Percentiles rank a stretch among this genome's conserved stretches.
Conservation (phyloP, 108 stramenopile genomes). For the Skeletonema menzelii region DNA sequence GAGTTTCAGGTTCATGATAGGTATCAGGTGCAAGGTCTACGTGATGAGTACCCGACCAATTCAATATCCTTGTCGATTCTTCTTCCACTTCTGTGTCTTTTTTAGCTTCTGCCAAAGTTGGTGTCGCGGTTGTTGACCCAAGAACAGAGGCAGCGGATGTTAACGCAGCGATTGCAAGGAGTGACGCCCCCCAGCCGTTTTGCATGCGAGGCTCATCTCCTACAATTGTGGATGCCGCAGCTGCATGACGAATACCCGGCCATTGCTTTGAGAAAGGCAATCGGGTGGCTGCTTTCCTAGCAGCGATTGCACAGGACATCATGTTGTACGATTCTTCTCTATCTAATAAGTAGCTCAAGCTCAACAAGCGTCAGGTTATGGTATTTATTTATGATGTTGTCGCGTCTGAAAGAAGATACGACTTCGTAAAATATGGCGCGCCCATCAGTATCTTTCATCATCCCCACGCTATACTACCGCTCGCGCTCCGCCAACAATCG, state of each 20-base stretch:
- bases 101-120: background rate
- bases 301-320: background rate
- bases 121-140: background rate
- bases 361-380: too few species aligned
- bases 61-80: constrained; percentile 68
- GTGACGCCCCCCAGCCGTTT: background rate
- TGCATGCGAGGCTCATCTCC: background rate
- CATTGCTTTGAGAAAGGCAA: background rate
- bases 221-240: background rate
- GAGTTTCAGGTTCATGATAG: constrained; percentile 80
- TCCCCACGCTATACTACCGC: too few species aligned
- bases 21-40: constrained; percentile 53
- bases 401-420: too few species aligned
- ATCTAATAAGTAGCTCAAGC: too few species aligned
- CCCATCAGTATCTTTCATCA: too few species aligned
- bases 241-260: background rate
- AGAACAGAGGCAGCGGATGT: background rate
- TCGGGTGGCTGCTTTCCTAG: background rate
- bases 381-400: too few species aligned
- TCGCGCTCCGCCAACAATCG: too few species aligned
- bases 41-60: constrained; percentile 88
- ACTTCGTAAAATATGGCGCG: too few species aligned
- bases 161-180: background rate
- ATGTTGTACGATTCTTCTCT: background rate
- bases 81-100: constrained; percentile 21